phyloP scores from a whole-genome alignment of 176 grass and related monocot genomes.

The Bolboschoenus planiculmis region DNA sequence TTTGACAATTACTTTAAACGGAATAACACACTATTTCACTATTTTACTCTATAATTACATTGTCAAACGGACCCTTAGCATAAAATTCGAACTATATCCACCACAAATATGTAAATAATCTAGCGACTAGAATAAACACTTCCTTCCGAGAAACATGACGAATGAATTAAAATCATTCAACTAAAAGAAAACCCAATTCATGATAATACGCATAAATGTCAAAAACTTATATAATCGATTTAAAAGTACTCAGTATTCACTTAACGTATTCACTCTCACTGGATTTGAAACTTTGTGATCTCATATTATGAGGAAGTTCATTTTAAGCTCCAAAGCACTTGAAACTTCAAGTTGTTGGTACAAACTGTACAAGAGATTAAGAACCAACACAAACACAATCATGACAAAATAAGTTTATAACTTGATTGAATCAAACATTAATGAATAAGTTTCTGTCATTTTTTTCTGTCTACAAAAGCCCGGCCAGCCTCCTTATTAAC shows the following conservation, averaged over 20 bases:
- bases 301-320: background rate
- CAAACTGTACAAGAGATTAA: background rate
- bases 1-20: no score
- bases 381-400: background rate
- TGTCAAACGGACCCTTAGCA: no score
- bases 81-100: no score
- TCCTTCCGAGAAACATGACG: no score
- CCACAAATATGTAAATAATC: no score
- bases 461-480: conserved; percentile 31
- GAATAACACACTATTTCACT: no score
- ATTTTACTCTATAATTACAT: no score
- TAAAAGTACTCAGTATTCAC: background rate
- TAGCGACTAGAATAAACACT: no score
- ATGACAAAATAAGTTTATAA: background rate
- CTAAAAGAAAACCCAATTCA: no score
- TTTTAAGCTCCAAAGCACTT: background rate
- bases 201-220: no score
- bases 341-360: background rate
- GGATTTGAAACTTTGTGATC: background rate
- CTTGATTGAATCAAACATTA: background rate
- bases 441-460: background rate
- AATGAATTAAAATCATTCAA: no score
- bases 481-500: conserved; percentile 60
- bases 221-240: no score
- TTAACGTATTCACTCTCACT: background rate